Evolutionary conservation across 352 stramenopile genomes (phyloP), one percentile per base, ranked within the genome.

Genomic region (Phytophthora constricta): DNA sequence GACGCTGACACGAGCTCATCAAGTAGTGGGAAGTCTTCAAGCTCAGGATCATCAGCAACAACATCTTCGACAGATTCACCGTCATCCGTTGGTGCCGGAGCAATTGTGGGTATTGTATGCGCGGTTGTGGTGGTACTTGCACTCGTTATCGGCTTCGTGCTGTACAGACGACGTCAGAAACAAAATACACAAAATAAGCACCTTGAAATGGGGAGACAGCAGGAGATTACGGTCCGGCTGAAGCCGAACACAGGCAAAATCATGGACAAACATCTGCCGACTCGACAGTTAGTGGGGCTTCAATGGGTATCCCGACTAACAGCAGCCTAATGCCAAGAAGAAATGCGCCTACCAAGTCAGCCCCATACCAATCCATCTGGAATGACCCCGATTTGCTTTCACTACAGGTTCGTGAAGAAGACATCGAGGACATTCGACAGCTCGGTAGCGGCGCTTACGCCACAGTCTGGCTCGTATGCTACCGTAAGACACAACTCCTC

Each of bases 381-480:
- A 68, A 66, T 20, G 71, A 79, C 52, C 58, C 62, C 7, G 62
- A 77, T 17, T 59, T 76, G 0, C 56, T 71, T 2, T 72, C 67
- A 3, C 25, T 74, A 25, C 71, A 74, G 48, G 58, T 76, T 3
- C 55, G 71, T 4, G 63, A 46, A 17, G 54, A 55, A 5, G 63
- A 76, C 43, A 43, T 79, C 9, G 54, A 72, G 52, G 71, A 76
- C 31, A 41, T 76, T 0, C 43, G 62, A 20, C 52, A 68, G 42
- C 58, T 79, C 11, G 71, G 71, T 2, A 70, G 56, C 33, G 66
- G 70, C 9, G 66, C 66, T 2, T 79, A 68, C 31, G 70, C 61
- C 27, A 61, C 60, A 27, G 70, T 79, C 17, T 76, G 63, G 62
- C 58, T 76, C 22, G 67, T 72, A 1, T 39, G 45, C 5, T 76